Evolutionary conservation across 2,329 filamentous ascomycete genomes (phyloP).

Genomic region (Mollisia scopiformis): DNA sequence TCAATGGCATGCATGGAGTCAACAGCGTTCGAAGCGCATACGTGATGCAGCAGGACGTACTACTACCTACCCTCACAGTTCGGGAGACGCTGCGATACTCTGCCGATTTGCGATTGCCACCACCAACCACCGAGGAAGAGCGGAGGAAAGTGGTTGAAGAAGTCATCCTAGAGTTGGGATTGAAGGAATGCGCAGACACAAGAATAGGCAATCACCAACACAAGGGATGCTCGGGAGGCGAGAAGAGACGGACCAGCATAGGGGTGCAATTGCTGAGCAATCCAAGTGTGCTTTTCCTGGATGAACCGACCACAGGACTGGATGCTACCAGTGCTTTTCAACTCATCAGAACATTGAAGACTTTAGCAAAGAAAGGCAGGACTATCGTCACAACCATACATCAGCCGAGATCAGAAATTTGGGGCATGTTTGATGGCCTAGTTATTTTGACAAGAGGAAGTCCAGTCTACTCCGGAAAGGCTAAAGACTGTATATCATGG

Average conservation of each 20-base stretch:
- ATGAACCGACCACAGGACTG: slow-evolving; percentile 78
- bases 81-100: slow-evolving; percentile 75
- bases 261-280: slow-evolving; percentile 81
- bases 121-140: slow-evolving; percentile 61
- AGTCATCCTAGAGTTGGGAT: slow-evolving; percentile 73
- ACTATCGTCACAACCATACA: slow-evolving; percentile 78
- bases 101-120: slow-evolving; percentile 70
- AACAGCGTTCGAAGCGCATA: slow-evolving; percentile 64
- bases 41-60: slow-evolving; percentile 76
- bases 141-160: slow-evolving; percentile 70
- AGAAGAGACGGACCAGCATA: slow-evolving; percentile 76
- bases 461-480: slow-evolving; percentile 68
- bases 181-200: slow-evolving; percentile 79
- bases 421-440: slow-evolving; percentile 75
- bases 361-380: slow-evolving; percentile 66
- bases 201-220: slow-evolving; percentile 72
- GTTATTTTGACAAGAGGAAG: slow-evolving; percentile 69
- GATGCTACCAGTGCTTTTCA: slow-evolving; percentile 80
- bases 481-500: slow-evolving; percentile 61
- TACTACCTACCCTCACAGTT: slow-evolving; percentile 74
- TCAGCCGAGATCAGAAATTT: slow-evolving; percentile 79
- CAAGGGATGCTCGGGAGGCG: slow-evolving; percentile 77
- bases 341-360: slow-evolving; percentile 70
- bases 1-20: slow-evolving; percentile 61
- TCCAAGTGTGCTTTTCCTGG: slow-evolving; percentile 75